Base-by-base conservation (phyloP, 495 filamentous ascomycete genomes). In the Aspergillus mulundensis region DNA sequence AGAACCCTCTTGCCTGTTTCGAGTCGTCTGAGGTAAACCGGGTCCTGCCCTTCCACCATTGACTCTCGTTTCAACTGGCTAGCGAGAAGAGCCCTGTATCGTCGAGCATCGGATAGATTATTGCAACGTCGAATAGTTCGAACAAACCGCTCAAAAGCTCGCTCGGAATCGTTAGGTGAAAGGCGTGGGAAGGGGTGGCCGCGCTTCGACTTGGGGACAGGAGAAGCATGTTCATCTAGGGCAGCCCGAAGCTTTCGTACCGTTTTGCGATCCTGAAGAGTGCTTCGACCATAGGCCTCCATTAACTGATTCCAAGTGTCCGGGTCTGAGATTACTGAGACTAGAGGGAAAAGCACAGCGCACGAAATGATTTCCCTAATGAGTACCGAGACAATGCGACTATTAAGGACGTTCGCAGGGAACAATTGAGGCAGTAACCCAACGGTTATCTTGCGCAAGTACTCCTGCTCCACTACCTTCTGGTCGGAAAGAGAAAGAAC, bases 301-400 rank as follows among this genome's bases (percentile, higher is more conserved):
- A 97, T 88, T 59, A 95, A 63, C 63, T 95, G 91, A 66, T 97
- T 97, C 94, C 94, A 97, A 2, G 87, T 92, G 76, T 99, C 95
- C 10, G 95, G 92, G 58, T 97, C 94, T 16, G 89, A 76, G 7
- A 76, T 58, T 7, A 64, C 44, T 21, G 68, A 69, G 34, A 74
- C 60, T 15, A 74, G 51, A 8, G 75, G 74, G 38, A 71, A 61
- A n/a, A 77, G 62, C 12, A 77, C 65, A 5, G 73, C 72, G 28
- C 75, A 78, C n/a, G 75, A 78, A 6, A 95, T 82, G 55, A 97
- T 84, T 72, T 99, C 95, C 59, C 86, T 84, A 28, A 96, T 78
- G 36, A 99, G 70, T 12, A 89, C 87, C 18, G 79, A 80, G 11
- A 96, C 91, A 46, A 88, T 83, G 32, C 88, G 79, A 61, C 93